phyloP scores from a whole-genome alignment of 352 stramenopile species.

The Phytophthora lateralis region DNA sequence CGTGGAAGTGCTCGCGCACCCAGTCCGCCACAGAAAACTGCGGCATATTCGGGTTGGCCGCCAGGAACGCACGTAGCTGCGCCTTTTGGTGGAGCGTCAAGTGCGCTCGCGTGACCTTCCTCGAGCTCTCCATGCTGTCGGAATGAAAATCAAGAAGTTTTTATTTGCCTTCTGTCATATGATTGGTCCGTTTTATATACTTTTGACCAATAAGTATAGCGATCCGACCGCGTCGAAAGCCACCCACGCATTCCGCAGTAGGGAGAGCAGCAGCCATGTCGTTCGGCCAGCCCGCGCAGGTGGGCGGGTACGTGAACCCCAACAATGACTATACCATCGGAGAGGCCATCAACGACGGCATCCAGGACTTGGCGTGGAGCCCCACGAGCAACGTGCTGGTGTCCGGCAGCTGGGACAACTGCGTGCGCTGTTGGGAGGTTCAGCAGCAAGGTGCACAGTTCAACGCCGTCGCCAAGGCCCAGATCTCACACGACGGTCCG shows the following conservation, averaged over 20 bases:
- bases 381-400: slow-evolving; percentile 78
- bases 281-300: slow-evolving; percentile 55
- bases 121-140: slow-evolving; percentile 5
- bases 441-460: slow-evolving; percentile 75
- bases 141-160: background rate
- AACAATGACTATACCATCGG: slow-evolving; percentile 83
- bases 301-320: slow-evolving; percentile 66
- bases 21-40: slow-evolving; percentile 37
- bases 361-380: slow-evolving; percentile 81
- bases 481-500: slow-evolving; percentile 90
- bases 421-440: slow-evolving; percentile 85
- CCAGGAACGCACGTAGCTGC: slow-evolving; percentile 34
- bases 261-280: slow-evolving; percentile 30
- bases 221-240: background rate
- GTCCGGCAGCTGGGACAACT: slow-evolving; percentile 83
- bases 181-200: background rate
- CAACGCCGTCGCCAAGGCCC: slow-evolving; percentile 76
- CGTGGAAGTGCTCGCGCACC: slow-evolving; percentile 41
- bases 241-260: slow-evolving; percentile 21
- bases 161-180: too few relatives aligned
- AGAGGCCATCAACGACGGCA: slow-evolving; percentile 67
- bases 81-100: slow-evolving; percentile 49
- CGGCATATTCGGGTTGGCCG: slow-evolving; percentile 34
- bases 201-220: slow-evolving; percentile 9
- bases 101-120: slow-evolving; percentile 29